phyloP scores from a whole-genome alignment of 2,329 filamentous ascomycete species.

The Aspergillus flavus region DNA sequence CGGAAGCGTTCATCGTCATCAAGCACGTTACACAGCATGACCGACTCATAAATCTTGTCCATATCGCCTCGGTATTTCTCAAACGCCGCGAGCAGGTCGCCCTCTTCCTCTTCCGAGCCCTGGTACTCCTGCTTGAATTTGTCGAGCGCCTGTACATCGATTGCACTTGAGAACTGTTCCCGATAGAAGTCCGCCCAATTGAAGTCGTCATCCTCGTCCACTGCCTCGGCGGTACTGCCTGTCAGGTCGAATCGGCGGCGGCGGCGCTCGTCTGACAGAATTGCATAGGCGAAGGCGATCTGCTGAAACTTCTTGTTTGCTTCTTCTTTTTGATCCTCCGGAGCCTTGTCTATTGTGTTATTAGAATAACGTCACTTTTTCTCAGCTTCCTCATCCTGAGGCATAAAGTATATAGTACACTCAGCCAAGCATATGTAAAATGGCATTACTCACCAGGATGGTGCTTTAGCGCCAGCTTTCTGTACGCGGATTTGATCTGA shows the following conservation, averaged over 20 bases:
- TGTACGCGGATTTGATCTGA: constrained; percentile 87
- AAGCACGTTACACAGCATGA: constrained; percentile 84
- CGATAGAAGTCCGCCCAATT: constrained; percentile 90
- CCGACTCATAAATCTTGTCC: constrained; percentile 73
- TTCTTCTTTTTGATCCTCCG: constrained; percentile 65
- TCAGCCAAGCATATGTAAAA: not conserved
- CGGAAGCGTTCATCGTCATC: constrained; percentile 87
- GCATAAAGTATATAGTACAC: not conserved
- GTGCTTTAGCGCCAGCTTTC: constrained; percentile 82
- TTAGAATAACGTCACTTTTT: not conserved
- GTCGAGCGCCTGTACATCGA: constrained; percentile 74
- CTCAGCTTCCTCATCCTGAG: not conserved
- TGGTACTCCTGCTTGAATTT: constrained; percentile 79
- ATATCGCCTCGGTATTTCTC: constrained; percentile 73
- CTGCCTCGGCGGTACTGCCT: constrained; percentile 81
- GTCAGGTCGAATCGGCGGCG: constrained; percentile 87
- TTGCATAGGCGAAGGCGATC: constrained; percentile 89
- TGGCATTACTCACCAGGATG: constrained; percentile 69
- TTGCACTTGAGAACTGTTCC: constrained; percentile 75
- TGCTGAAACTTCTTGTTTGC: constrained; percentile 85
- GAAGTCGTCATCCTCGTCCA: constrained; percentile 74
- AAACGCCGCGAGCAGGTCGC: constrained; percentile 77
- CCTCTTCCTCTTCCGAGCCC: constrained; percentile 79
- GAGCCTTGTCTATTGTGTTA: constrained; percentile 68
- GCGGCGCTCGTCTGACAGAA: constrained; percentile 80